Evolutionary conservation across 1,284 basidiomycete species (phyloP), one percentile per base, ranked within the genome.

Genomic region (Papiliotrema fonsecae): DNA sequence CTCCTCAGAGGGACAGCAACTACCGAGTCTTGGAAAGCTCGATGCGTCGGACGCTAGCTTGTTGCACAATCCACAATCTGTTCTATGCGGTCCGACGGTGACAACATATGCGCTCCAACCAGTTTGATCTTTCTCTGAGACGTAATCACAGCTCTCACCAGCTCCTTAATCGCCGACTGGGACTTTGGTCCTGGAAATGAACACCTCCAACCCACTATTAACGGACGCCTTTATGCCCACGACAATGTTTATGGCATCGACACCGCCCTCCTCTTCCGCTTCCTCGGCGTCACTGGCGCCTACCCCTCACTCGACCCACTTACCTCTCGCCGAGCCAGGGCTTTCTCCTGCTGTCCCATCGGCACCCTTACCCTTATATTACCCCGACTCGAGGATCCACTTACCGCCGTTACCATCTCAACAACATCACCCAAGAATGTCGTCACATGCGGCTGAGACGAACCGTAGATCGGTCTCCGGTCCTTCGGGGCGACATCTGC

Each of bases 311-410:
- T 30, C 36, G n/a, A 6, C 22, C 14, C 19, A 21, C n/a, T 18
- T 26, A 46, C 25, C 45, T 26, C 4, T 16, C 19, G 16, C 45
- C 45, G 11, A n/a, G 14, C 6, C n/a, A n/a, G n/a, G n/a, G n/a
- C n/a, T n/a, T n/a, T n/a, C n/a, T n/a, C n/a, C n/a, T n/a, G n/a
- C n/a, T n/a, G 21, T 49, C 9, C 47, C 47, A 24, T 42, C 38
- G 18, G 44, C 47, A 3, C 44, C 38, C 24, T 21, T 43, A 4
- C 47, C 47, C 31, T 49, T 42, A 14, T 49, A 44, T 27, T 44
- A 49, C 34, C 42, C 45, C 24, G 37, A 39, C 36, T 46, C 45
- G 22, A 24, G 41, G 11, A 30, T 31, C 27, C 24, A 27, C 14
- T 14, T 42, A 5, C 41, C 41, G 4, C 19, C 32, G 2, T 21